Conservation (phyloP, 2,329 filamentous ascomycete genomes). For the Fusarium robinianum region DNA sequence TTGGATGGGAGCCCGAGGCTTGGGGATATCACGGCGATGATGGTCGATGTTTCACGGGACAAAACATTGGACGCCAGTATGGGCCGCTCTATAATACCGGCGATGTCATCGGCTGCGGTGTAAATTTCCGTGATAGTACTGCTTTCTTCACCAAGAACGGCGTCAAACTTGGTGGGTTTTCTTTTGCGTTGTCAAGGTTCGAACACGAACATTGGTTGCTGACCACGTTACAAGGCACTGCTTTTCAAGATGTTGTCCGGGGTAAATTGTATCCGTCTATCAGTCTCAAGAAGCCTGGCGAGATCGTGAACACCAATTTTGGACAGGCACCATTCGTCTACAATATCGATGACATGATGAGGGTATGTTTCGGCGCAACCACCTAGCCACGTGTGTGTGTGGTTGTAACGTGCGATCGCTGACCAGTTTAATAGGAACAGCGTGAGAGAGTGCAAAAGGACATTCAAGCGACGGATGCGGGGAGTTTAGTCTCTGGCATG, state of each 20-base stretch:
- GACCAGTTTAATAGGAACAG: constrained; percentile 55
- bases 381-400: no score
- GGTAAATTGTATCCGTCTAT: constrained; percentile 69
- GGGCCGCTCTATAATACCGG: constrained; percentile 58
- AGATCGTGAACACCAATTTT: constrained; percentile 67
- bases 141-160: constrained; percentile 75
- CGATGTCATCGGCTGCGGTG: constrained; percentile 67
- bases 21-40: constrained; percentile 74
- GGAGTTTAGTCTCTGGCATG: constrained; percentile 63
- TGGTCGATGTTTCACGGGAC: constrained; percentile 62
- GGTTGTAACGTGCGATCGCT: constrained; percentile 10
- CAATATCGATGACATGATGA: constrained; percentile 87
- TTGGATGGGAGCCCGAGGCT: constrained; percentile 70
- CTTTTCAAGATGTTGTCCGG: constrained; percentile 68
- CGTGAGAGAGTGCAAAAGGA: constrained; percentile 61
- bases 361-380: constrained; percentile 55
- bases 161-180: constrained; percentile 54
- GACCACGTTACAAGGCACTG: constrained; percentile 58
- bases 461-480: constrained; percentile 63
- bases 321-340: constrained; percentile 80
- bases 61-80: constrained; percentile 61
- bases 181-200: neutral
- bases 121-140: constrained; percentile 66
- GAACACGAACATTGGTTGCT: constrained; percentile 22
- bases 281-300: constrained; percentile 67